phyloP scores from a whole-genome alignment of 331 rosid species.

The Spiraea crenata region DNA sequence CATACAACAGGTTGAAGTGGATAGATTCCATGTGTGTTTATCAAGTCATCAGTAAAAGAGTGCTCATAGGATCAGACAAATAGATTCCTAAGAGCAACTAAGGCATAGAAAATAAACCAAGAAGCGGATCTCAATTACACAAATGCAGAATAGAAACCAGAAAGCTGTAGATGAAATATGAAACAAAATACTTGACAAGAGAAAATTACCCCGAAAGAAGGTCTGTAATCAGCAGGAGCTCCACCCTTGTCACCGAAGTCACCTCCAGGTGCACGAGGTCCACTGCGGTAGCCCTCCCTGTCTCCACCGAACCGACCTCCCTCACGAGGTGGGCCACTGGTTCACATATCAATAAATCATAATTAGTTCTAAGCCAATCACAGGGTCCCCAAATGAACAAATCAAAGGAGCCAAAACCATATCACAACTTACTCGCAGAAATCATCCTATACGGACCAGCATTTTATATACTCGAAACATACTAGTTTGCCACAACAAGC shows the following conservation, averaged over 20 bases:
- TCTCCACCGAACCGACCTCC: slow-evolving; percentile 85
- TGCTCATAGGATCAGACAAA: background rate
- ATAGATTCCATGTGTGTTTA: background rate
- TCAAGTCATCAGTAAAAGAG: background rate
- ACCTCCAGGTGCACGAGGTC: slow-evolving; percentile 76
- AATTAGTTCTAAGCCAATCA: background rate
- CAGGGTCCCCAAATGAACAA: background rate
- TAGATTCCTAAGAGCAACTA: background rate
- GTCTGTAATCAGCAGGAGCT: slow-evolving; percentile 92
- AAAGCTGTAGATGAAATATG: too few species aligned
- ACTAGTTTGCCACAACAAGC: too few species aligned
- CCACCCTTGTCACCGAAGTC: slow-evolving; percentile 88
- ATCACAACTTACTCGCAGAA: too few species aligned
- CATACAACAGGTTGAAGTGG: background rate
- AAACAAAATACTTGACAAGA: background rate
- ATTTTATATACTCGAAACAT: too few species aligned
- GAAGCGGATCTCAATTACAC: too few species aligned
- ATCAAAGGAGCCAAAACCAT: background rate
- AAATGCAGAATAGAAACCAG: too few species aligned
- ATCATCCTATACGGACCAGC: too few species aligned
- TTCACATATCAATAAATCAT: slow-evolving; percentile 6
- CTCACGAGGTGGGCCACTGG: slow-evolving; percentile 56
- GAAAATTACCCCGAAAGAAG: slow-evolving; percentile 73
- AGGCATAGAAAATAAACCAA: background rate
- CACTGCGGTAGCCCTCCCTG: slow-evolving; percentile 92